These are phyloP conservation scores for Coelastrella sp. DNA, from an alignment of 139 green algal genomes.

Conservation along the genomic window DNA sequence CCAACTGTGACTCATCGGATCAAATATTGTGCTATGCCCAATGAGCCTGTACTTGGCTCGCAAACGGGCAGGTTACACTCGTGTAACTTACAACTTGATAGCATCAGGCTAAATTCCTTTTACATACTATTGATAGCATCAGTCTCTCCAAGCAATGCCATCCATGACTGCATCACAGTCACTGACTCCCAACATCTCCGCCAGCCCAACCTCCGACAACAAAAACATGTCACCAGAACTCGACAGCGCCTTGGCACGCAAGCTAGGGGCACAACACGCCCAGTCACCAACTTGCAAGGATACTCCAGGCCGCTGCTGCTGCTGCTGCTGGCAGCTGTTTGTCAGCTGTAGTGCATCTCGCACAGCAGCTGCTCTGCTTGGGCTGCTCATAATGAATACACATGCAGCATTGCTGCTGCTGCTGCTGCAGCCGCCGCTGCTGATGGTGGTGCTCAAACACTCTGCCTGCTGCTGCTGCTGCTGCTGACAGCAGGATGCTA, in stretches of 20 bases:
- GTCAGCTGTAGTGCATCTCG: not conserved
- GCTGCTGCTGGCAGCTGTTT: not conserved
- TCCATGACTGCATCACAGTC: constrained; percentile 53
- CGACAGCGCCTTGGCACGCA: constrained; percentile 46
- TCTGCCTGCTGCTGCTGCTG: constrained; percentile 20
- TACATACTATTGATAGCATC: too few relatives aligned
- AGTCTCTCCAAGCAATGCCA: constrained; percentile 44
- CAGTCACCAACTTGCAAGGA: constrained; percentile 48
- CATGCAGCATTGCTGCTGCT: not conserved
- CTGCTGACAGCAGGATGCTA: not conserved
- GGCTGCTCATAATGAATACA: not conserved
- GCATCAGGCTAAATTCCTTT: too few relatives aligned
- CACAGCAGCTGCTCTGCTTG: not conserved
- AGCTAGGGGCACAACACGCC: constrained; percentile 6
- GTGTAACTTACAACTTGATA: too few relatives aligned
- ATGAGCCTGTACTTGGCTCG: too few relatives aligned
- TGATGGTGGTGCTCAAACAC: not conserved
- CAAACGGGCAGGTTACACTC: too few relatives aligned
- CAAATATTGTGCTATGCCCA: too few relatives aligned
- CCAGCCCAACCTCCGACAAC: constrained; percentile 47
- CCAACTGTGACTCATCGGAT: too few relatives aligned
- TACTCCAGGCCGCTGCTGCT: not conserved
- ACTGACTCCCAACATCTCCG: constrained; percentile 34
- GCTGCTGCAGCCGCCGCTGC: too few relatives aligned
- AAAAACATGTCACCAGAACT: not conserved